Conservation (phyloP, 2,329 filamentous ascomycete species). For the Diaporthe helianthi region DNA sequence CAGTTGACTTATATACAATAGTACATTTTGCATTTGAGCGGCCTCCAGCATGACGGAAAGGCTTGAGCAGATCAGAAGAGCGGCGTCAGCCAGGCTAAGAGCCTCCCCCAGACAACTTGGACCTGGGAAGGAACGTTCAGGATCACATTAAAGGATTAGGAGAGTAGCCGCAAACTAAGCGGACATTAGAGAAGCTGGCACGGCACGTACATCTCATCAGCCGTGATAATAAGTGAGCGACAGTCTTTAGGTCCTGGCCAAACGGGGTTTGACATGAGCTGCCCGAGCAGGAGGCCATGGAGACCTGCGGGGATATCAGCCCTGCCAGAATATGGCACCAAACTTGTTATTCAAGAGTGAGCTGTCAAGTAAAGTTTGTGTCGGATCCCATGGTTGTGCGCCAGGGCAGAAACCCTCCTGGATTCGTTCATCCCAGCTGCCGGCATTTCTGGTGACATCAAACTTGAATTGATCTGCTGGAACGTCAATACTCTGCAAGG, state of each 20-base stretch:
- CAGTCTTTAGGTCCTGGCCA: background rate
- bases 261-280: background rate
- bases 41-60: background rate
- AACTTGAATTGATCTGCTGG: too few species aligned
- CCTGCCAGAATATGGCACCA: too few species aligned
- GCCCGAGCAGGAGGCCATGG: background rate
- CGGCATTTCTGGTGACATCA: too few species aligned
- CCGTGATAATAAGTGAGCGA: background rate
- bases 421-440: too few species aligned
- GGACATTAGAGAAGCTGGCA: background rate
- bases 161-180: background rate
- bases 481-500: too few species aligned
- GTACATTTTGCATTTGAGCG: too few species aligned
- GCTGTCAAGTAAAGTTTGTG: too few species aligned
- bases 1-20: background rate
- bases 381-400: too few species aligned
- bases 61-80: background rate
- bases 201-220: background rate
- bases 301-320: background rate
- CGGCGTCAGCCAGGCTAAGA: background rate
- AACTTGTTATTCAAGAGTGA: too few species aligned
- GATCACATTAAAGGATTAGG: background rate
- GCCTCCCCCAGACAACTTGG: background rate
- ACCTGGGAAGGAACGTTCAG: background rate
- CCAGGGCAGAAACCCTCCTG: too few species aligned